phyloP scores from a whole-genome alignment of 257 asterid species.

The Salvia splendens region DNA sequence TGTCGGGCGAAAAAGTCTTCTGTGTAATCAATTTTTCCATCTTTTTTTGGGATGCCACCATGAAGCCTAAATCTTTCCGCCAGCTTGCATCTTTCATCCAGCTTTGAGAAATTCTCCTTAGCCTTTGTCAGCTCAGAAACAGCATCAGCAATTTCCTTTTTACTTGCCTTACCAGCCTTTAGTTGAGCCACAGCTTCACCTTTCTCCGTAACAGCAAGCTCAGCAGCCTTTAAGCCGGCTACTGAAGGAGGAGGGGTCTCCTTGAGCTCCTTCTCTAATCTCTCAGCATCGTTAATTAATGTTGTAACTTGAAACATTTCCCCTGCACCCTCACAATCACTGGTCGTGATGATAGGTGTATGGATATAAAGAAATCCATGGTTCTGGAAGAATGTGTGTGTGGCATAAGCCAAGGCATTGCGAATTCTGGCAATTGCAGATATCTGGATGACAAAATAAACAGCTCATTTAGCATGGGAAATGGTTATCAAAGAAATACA shows the following conservation, averaged over 20 bases:
- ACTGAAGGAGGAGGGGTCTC: constrained; percentile 73
- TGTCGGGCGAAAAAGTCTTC: constrained; percentile 88
- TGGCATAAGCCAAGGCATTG: constrained; percentile 83
- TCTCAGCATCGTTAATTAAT: constrained; percentile 66
- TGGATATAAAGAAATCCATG: constrained; percentile 88
- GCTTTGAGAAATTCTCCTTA: constrained; percentile 60
- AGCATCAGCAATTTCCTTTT: constrained; percentile 55
- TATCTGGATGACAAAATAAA: constrained; percentile 46
- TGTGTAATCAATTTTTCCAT: constrained; percentile 80
- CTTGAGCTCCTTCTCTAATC: constrained; percentile 73
- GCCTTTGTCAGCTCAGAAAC: constrained; percentile 74
- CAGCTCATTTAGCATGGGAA: constrained; percentile 6
- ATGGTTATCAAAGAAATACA: neutral
- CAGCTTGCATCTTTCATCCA: constrained; percentile 58
- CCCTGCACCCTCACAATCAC: constrained; percentile 99
- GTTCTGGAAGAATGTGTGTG: constrained; percentile 91
- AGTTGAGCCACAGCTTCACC: constrained; percentile 73
- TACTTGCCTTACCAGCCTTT: constrained; percentile 72
- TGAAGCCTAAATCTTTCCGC: constrained; percentile 58
- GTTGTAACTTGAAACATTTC: constrained; percentile 99
- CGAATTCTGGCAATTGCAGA: constrained; percentile 91
- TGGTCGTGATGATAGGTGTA: constrained; percentile 91
- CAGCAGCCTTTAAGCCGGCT: constrained; percentile 61
- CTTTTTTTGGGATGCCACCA: constrained; percentile 77
- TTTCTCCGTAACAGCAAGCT: constrained; percentile 65